These are phyloP conservation scores for Pythium biforme DNA, from an alignment of 352 stramenopile genomes.

Conservation along the genomic window DNA sequence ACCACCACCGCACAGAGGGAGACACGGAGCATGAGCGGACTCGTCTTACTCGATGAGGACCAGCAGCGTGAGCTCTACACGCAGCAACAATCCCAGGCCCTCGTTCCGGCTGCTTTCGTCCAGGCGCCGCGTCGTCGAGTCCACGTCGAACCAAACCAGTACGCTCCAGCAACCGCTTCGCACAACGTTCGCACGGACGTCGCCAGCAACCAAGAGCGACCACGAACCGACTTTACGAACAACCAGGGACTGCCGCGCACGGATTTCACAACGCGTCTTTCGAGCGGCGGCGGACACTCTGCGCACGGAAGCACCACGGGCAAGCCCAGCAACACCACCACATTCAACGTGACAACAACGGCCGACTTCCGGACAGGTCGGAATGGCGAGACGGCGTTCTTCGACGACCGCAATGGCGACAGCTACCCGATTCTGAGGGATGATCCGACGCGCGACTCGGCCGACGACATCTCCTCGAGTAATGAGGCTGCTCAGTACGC, in stretches of 20 bases:
- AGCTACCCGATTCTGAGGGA: constrained; percentile 10
- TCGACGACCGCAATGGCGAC: background rate
- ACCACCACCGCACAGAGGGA: background rate
- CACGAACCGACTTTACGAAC: constrained; percentile 9
- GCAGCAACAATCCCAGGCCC: background rate
- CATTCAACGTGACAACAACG: background rate
- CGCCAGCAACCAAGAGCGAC: background rate
- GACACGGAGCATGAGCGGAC: constrained; percentile 9
- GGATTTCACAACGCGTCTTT: constrained; percentile 6
- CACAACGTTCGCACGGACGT: background rate
- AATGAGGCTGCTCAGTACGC: constrained; percentile 29
- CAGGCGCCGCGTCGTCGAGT: background rate
- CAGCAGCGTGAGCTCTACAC: constrained; percentile 7
- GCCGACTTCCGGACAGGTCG: constrained; percentile 1
- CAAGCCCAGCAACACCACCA: constrained; percentile 8
- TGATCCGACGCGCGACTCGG: constrained; percentile 1
- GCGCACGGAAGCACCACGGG: background rate
- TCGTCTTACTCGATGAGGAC: constrained; percentile 9
- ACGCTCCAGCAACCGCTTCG: background rate
- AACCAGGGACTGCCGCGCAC: constrained; percentile 10
- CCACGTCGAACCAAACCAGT: background rate
- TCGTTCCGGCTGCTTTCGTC: background rate
- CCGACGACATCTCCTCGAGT: background rate
- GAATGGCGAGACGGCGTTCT: constrained; percentile 6
- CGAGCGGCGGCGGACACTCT: background rate